Base-by-base conservation (phyloP, 345 rosid species). In the Eucalyptus cloeziana region DNA sequence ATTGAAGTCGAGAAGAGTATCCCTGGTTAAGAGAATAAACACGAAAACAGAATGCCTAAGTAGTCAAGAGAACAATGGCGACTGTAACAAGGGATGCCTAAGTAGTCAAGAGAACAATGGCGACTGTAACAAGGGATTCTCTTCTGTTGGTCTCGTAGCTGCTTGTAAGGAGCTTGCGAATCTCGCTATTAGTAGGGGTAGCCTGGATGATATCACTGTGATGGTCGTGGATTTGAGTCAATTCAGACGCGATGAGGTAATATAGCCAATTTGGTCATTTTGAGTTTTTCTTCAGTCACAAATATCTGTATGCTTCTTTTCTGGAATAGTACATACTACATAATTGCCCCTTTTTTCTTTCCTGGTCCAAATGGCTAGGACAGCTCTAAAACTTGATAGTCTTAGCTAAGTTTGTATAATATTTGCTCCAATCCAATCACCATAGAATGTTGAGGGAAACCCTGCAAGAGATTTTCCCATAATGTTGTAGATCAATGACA, bases 151-250 rank as follows among this genome's bases (percentile, higher is more conserved):
- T 88, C 93, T 94, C 60, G 91, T 89, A 88, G 92, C 87, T 88
- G 98, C 99, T 87, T 95, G 96, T 64, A 94, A 94, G 90, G 96
- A 95, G 94, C 97, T 97, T 44, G 92, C 92, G 52, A 91, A 93
- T 90, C 94, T 97, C 56, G 95, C 97, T 10, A 93, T 89, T 31
- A 93, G 92, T 88, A 94, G 96, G 90, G 98, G 98, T 54, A 95
- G 95, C 87, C 90, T 95, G 91, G 98, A 97, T 90, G 98, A 95
- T 89, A 93, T 96, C 58, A 97, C 97, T 47, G 96, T 94, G 89
- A 93, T 95, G 95, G 90, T 97, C 33, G 91, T 97, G 17, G 97
- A 97, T 92, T 88, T 95, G 27, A 90, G 90, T 87, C 92, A 89
- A 85, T 95, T 94, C 89, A 93, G 92, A 91, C 88, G 90, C 15